Percentiles rank a stretch among this genome's conserved stretches.
Conservation (phyloP, 2,329 filamentous ascomycete genomes). For the Fusarium anthophilum region DNA sequence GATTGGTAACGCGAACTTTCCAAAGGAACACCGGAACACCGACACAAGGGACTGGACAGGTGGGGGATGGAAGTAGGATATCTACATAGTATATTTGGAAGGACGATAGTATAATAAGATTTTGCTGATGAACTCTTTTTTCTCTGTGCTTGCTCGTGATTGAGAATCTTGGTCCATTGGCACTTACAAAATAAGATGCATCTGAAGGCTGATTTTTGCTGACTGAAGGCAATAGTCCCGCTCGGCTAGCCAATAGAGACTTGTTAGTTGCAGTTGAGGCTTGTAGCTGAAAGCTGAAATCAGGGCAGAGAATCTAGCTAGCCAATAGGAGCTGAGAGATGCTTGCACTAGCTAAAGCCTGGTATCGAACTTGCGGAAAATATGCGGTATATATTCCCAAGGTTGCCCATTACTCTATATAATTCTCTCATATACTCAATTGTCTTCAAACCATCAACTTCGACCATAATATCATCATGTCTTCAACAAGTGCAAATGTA, state of each 20-base stretch:
- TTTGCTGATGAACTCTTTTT: neutral
- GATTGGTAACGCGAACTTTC: neutral
- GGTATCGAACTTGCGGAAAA: neutral
- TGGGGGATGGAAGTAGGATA: fast-evolving
- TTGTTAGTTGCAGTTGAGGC: too few species aligned
- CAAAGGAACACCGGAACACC: fast-evolving
- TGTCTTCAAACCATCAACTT: fast-evolving
- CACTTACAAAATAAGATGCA: neutral
- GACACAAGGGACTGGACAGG: neutral
- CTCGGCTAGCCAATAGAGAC: neutral
- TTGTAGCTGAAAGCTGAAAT: neutral
- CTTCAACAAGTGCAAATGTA: neutral
- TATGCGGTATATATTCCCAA: neutral
- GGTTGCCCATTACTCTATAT: neutral
- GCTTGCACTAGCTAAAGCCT: neutral
- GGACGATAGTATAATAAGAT: neutral
- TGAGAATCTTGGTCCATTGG: fast-evolving
- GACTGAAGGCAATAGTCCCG: fast-evolving
- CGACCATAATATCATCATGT: fast-evolving
- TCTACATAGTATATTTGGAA: neutral
- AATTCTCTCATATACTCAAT: fast-evolving
- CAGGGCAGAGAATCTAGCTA: fast-evolving
- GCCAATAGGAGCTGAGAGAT: fast-evolving
- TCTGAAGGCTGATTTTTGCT: fast-evolving
- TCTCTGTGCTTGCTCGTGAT: fast-evolving